Conservation (phyloP, 352 stramenopile species). For the Phytophthora sansomeana region DNA sequence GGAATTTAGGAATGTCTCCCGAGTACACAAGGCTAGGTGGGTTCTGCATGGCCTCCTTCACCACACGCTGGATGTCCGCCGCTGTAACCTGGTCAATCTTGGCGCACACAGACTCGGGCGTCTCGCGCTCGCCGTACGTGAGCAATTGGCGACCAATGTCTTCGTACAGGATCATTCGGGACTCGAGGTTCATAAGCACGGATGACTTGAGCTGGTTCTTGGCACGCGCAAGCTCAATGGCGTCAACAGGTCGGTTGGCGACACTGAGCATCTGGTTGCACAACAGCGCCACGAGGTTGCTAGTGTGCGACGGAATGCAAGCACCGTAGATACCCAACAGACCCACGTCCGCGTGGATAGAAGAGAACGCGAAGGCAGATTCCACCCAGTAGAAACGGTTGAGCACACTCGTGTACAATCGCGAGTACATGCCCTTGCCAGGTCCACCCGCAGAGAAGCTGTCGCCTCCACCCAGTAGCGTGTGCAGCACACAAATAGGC, state of each 20-base stretch:
- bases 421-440: constrained; percentile 99
- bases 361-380: constrained; percentile 97
- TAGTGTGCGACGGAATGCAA: constrained; percentile 81
- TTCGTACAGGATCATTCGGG: constrained; percentile 98
- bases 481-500: constrained; percentile 97
- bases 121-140: constrained; percentile 95
- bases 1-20: constrained; percentile 80
- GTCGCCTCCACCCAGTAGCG: constrained; percentile 96
- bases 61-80: constrained; percentile 86
- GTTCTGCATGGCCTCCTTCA: constrained; percentile 78
- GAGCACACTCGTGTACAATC: constrained; percentile 97
- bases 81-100: constrained; percentile 91
- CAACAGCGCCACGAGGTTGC: constrained; percentile 94
- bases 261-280: constrained; percentile 94
- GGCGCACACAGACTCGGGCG: constrained; percentile 82
- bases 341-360: constrained; percentile 95
- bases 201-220: constrained; percentile 99
- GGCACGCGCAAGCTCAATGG: constrained; percentile 93
- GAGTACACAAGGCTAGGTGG: constrained; percentile 88
- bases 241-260: constrained; percentile 75
- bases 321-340: constrained; percentile 96
- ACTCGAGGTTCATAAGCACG: constrained; percentile 99
- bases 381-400: constrained; percentile 99
- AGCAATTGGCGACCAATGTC: constrained; percentile 98
- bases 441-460: constrained; percentile 99